Percentiles rank a stretch among this genome's conserved stretches.
Conservation (phyloP, 2,329 filamentous ascomycete genomes). For the Colletotrichum incanum region DNA sequence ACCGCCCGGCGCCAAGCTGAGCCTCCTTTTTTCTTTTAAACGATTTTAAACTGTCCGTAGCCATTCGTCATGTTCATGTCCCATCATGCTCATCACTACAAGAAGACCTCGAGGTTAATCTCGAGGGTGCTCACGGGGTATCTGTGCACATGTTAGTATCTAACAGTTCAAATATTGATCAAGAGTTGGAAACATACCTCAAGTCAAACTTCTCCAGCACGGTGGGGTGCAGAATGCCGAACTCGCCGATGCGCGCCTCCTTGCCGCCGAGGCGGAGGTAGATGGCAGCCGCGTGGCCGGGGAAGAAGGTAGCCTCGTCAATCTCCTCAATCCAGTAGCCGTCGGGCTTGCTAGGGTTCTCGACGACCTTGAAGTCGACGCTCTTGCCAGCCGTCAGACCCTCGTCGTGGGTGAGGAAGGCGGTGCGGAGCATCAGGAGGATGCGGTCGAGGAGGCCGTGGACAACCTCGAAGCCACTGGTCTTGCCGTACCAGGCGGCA, state of each 20-base stretch:
- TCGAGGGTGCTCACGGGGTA: conserved; percentile 96
- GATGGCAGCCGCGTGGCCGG: conserved; percentile 89
- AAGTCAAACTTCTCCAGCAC: conserved; percentile 96
- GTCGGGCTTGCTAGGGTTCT: conserved; percentile 72
- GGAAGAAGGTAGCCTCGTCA: conserved; percentile 92
- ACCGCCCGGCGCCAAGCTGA: conserved; percentile 13
- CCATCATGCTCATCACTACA: conserved; percentile 65
- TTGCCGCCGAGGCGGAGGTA: conserved; percentile 83
- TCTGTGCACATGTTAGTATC: conserved; percentile 56
- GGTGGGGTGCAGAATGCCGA: conserved; percentile 93
- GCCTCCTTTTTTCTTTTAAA: conserved; percentile 22
- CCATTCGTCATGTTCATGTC: conserved; percentile 38
- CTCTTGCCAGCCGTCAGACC: conserved; percentile 67
- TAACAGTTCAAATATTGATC: background rate
- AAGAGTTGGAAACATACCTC: conserved; percentile 67
- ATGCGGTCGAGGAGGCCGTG: conserved; percentile 94
- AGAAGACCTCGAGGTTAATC: conserved; percentile 93
- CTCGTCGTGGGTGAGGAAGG: conserved; percentile 84
- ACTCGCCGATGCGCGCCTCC: conserved; percentile 84
- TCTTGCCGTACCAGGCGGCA: conserved; percentile 96
- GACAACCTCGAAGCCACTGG: conserved; percentile 93
- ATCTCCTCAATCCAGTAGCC: conserved; percentile 97
- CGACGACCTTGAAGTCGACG: conserved; percentile 67
- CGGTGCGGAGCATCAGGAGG: conserved; percentile 90
- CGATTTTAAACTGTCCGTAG: conserved; percentile 16